Percentiles rank a stretch among this genome's conserved stretches.
phyloP scores from a whole-genome alignment of 2,329 filamentous ascomycete species.

The Trichoderma sp. region DNA sequence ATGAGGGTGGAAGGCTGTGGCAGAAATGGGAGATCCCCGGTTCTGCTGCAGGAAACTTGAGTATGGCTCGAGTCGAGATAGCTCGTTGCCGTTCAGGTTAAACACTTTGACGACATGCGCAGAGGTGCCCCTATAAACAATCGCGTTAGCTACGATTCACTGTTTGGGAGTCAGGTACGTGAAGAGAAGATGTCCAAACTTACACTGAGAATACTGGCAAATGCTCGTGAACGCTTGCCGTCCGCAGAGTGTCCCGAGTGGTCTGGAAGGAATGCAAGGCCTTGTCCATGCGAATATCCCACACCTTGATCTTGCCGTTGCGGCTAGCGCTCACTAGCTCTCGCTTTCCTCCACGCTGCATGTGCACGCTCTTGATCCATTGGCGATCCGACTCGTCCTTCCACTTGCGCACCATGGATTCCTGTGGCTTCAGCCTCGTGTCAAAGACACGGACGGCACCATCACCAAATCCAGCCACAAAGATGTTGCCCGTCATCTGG shows the following conservation, averaged over 20 bases:
- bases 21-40: conserved; percentile 76
- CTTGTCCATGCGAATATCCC: conserved; percentile 88
- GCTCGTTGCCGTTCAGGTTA: conserved; percentile 76
- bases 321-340: conserved; percentile 88
- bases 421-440: conserved; percentile 76
- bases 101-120: conserved; percentile 87
- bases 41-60: conserved; percentile 82
- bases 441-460: conserved; percentile 94
- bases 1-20: conserved; percentile 94
- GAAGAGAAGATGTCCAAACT: conserved; percentile 38
- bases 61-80: conserved; percentile 86
- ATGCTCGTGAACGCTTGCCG: conserved; percentile 91
- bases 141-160: background rate
- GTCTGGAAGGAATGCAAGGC: conserved; percentile 71
- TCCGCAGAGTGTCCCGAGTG: conserved; percentile 75
- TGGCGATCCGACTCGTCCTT: conserved; percentile 81
- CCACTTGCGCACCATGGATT: conserved; percentile 95
- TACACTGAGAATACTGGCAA: conserved; percentile 93
- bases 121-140: conserved; percentile 71
- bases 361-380: conserved; percentile 94
- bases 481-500: conserved; percentile 95
- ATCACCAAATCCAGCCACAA: conserved; percentile 94
- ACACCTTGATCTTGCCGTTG: conserved; percentile 90
- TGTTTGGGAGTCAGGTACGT: background rate
- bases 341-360: conserved; percentile 91